Percentiles rank a stretch among this genome's conserved stretches.
These are phyloP conservation scores for Cryptosporidium xiaoi DNA, from an alignment of 169 alveolate genomes.

Conservation along the genomic window DNA sequence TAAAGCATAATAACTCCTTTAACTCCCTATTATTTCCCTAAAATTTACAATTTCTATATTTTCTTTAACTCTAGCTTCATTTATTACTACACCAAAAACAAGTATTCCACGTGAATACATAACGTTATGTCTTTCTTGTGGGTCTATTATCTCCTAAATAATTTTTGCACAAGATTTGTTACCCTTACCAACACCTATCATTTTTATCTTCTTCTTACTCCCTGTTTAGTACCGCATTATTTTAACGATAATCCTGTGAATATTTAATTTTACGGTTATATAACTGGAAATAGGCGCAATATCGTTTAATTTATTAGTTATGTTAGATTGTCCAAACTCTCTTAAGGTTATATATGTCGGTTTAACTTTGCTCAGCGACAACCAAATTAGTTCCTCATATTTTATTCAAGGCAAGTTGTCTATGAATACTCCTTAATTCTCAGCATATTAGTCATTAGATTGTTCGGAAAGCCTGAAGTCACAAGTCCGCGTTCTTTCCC, in stretches of 20 bases:
- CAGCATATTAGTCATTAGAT: too few relatives aligned
- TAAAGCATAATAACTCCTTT: conserved; percentile 4
- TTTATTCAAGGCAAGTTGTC: conserved; percentile 22
- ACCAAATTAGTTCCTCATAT: background rate
- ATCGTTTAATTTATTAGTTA: background rate
- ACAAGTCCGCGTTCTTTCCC: background rate
- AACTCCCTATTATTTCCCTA: background rate
- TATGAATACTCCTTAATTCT: background rate
- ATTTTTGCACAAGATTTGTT: too few relatives aligned
- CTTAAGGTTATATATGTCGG: conserved; percentile 21
- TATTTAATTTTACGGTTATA: too few relatives aligned
- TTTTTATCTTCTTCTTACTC: too few relatives aligned
- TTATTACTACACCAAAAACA: too few relatives aligned
- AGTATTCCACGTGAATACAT: conserved; percentile 60
- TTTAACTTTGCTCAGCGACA: background rate
- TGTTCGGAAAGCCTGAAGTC: background rate
- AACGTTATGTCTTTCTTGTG: conserved; percentile 73
- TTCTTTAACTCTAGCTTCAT: background rate
- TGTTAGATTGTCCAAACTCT: conserved; percentile 1
- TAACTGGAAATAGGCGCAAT: too few relatives aligned
- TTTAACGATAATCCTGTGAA: too few relatives aligned
- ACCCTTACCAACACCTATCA: too few relatives aligned
- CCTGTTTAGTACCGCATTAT: too few relatives aligned
- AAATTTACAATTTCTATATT: background rate
- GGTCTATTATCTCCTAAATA: conserved; percentile 8